phyloP scores from a whole-genome alignment of 2,329 filamentous ascomycete genomes.

The Alternaria gaisen region DNA sequence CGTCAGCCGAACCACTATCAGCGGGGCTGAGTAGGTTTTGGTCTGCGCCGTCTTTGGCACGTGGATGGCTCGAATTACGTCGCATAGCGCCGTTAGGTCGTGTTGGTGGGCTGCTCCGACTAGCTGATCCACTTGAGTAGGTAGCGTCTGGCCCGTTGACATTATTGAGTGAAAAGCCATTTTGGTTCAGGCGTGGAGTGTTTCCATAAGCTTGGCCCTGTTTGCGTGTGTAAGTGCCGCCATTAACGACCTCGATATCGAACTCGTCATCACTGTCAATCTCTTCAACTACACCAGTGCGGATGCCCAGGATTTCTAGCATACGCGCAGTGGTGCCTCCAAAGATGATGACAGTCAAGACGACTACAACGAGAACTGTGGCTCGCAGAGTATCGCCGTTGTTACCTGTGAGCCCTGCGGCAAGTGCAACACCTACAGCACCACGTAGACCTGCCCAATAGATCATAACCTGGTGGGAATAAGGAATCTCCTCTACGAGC shows the following conservation, averaged over 20 bases:
- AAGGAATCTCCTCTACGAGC: slow-evolving; percentile 84
- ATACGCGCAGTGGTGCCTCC: slow-evolving; percentile 96
- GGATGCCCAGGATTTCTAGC: slow-evolving; percentile 96
- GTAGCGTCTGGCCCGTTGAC: slow-evolving; percentile 63
- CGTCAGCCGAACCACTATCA: slow-evolving; percentile 61
- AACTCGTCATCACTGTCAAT: slow-evolving; percentile 98
- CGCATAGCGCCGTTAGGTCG: slow-evolving; percentile 55
- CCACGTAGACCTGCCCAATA: slow-evolving; percentile 98
- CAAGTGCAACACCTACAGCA: slow-evolving; percentile 93
- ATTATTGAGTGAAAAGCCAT: slow-evolving; percentile 65
- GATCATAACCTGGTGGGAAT: slow-evolving; percentile 99
- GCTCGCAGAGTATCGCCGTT: slow-evolving; percentile 86
- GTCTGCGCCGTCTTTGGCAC: slow-evolving; percentile 59
- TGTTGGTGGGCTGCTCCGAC: slow-evolving; percentile 59
- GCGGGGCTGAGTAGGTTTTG: slow-evolving; percentile 64
- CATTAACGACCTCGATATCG: slow-evolving; percentile 79
- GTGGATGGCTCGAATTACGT: slow-evolving; percentile 62
- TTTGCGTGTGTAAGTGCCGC: slow-evolving; percentile 81
- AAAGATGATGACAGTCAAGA: slow-evolving; percentile 98
- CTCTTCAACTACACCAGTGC: slow-evolving; percentile 95
- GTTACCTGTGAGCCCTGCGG: slow-evolving; percentile 83
- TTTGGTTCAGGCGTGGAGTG: slow-evolving; percentile 65
- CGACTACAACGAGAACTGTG: slow-evolving; percentile 96
- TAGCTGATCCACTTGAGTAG: slow-evolving; percentile 66
- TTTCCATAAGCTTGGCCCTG: slow-evolving; percentile 80